phyloP scores from a whole-genome alignment of 495 filamentous ascomycete species.

The Neurospora sp. region DNA sequence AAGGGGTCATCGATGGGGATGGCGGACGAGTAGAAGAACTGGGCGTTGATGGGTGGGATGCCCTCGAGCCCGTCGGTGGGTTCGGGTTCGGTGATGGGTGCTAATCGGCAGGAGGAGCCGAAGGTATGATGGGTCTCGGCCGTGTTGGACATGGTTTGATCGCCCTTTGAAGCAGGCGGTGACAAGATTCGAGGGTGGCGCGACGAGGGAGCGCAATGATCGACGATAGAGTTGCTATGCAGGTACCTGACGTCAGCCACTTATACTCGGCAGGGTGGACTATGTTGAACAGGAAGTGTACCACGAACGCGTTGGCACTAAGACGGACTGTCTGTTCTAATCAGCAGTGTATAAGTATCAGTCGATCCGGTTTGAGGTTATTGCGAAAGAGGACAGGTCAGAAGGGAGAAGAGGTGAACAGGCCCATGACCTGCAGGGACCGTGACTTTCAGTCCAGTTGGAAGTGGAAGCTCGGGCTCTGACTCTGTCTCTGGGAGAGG shows the following conservation, averaged over 20 bases:
- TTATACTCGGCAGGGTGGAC: not conserved
- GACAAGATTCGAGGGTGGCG: not conserved
- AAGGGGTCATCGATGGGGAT: constrained; percentile 78
- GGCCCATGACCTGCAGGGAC: not conserved
- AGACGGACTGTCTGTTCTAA: not conserved
- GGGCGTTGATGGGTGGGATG: constrained; percentile 49
- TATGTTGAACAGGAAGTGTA: not conserved
- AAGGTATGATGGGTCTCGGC: constrained; percentile 29
- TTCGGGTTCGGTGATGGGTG: constrained; percentile 23
- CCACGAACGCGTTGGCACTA: not conserved
- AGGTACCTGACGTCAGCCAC: not conserved
- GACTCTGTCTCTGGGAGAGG: not conserved
- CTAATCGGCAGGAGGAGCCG: constrained; percentile 30
- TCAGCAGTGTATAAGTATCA: not conserved
- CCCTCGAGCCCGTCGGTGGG: constrained; percentile 27
- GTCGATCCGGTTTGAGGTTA: not conserved
- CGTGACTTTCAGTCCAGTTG: not conserved
- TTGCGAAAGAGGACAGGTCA: not conserved
- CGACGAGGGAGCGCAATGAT: not conserved
- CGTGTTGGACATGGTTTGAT: constrained; percentile 9
- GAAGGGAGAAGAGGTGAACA: not conserved
- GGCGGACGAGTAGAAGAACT: constrained; percentile 73
- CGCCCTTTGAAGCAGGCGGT: not conserved
- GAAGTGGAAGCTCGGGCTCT: not conserved
- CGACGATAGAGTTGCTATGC: not conserved